Evolutionary conservation across 129 eudicot genomes (phyloP).

Genomic region (Chrysanthemum makinoi): DNA sequence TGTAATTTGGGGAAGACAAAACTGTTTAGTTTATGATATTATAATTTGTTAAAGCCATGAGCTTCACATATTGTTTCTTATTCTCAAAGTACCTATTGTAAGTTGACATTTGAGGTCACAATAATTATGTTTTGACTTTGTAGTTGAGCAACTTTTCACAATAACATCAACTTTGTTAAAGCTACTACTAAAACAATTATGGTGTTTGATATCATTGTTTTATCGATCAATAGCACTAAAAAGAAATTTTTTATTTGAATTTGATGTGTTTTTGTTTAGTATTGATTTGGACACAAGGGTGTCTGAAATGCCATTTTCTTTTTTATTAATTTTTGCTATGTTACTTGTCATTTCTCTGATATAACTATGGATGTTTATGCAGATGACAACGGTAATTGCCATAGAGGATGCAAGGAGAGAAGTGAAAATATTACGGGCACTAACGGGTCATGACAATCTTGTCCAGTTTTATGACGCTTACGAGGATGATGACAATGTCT

Average conservation of each 20-base stretch:
- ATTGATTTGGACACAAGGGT: no score
- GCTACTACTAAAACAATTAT: slow-evolving; percentile 11
- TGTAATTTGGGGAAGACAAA: background rate
- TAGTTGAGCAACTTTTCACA: background rate
- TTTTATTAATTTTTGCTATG: background rate
- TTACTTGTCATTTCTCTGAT: slow-evolving; percentile 15
- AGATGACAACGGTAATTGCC: slow-evolving; percentile 97
- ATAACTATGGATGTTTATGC: slow-evolving; percentile 27
- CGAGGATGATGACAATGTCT: slow-evolving; percentile 96
- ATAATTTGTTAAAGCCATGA: no score
- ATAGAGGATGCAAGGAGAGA: slow-evolving; percentile 96
- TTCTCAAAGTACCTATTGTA: background rate
- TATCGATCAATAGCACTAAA: no score
- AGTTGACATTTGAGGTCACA: slow-evolving; percentile 27
- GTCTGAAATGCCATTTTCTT: no score
- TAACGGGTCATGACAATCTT: slow-evolving; percentile 87
- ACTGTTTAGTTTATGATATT: no score
- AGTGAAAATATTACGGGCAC: slow-evolving; percentile 81
- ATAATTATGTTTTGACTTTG: slow-evolving; percentile 19
- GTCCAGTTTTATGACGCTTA: slow-evolving; percentile 92
- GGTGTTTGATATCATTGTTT: background rate
- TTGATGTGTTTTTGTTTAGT: no score
- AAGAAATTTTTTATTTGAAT: no score
- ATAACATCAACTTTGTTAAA: slow-evolving; percentile 4
- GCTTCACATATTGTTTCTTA: no score